A percentile compares a stretch with the other conserved stretches of the same genome.
phyloP scores from a whole-genome alignment of 352 stramenopile species.

The Pelagophyceae sp. region DNA sequence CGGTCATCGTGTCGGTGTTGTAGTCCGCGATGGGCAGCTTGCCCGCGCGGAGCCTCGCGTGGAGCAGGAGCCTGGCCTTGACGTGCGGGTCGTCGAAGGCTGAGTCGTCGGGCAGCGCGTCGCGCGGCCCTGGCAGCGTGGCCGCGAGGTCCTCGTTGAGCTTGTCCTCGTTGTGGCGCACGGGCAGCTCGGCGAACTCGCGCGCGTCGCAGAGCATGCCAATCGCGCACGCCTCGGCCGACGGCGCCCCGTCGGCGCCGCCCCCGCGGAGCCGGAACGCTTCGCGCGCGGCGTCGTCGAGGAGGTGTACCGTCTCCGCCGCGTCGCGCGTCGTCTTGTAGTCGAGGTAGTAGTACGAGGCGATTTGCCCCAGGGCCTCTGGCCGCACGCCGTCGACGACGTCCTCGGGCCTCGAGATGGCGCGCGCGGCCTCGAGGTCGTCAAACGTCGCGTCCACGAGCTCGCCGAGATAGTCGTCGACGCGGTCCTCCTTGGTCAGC shows the following conservation, averaged over 20 bases:
- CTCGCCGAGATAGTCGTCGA: constrained; percentile 61
- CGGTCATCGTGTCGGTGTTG: constrained; percentile 84
- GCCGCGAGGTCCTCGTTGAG: constrained; percentile 68
- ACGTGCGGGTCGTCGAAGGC: constrained; percentile 34
- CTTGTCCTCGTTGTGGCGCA: constrained; percentile 95
- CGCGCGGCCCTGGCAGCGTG: constrained; percentile 31
- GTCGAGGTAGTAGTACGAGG: constrained; percentile 90
- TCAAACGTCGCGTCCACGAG: constrained; percentile 62
- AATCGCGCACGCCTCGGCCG: background rate
- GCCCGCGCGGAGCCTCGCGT: constrained; percentile 82
- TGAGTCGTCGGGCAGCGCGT: constrained; percentile 27
- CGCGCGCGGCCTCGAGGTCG: constrained; percentile 71
- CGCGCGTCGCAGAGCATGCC: constrained; percentile 41
- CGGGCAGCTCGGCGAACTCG: constrained; percentile 88
- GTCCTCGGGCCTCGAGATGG: constrained; percentile 49
- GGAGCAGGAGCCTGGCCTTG: constrained; percentile 76
- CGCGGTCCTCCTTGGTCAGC: constrained; percentile 39
- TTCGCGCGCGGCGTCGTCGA: constrained; percentile 43
- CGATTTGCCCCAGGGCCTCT: constrained; percentile 77
- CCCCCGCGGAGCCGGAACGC: background rate
- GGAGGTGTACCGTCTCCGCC: constrained; percentile 41
- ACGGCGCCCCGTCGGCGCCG: constrained; percentile 15
- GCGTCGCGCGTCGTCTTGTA: constrained; percentile 64
- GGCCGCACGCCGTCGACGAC: constrained; percentile 51
- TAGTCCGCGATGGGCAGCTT: constrained; percentile 94